phyloP scores from a whole-genome alignment of 768 basidiomycete genomes.

The Pleurotus platypus region DNA sequence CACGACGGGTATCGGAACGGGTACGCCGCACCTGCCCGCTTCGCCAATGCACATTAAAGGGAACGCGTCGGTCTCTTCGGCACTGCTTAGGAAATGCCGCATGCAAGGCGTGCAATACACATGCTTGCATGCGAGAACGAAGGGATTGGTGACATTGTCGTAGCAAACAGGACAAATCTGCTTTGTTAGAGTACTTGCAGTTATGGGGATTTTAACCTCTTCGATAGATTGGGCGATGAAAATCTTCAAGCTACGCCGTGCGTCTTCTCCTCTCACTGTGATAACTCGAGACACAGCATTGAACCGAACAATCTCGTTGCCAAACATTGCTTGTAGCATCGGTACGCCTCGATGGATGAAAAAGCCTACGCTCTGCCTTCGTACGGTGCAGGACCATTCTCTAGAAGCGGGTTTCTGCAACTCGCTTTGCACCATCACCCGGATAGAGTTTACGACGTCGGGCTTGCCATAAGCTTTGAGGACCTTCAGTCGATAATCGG shows the following conservation, averaged over 20 bases:
- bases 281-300: conserved; percentile 34
- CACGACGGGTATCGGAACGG: conserved; percentile 51
- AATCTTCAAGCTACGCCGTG: conserved; percentile 39
- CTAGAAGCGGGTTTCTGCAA: conserved; percentile 42
- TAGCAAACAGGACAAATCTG: conserved; percentile 54
- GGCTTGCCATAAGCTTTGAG: conserved; percentile 22
- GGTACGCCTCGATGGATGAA: conserved; percentile 49
- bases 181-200: neutral
- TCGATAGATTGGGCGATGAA: conserved; percentile 40
- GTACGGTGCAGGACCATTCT: conserved; percentile 36
- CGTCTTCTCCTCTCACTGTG: conserved; percentile 54
- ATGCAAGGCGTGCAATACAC: conserved; percentile 47
- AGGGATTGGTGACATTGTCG: conserved; percentile 35
- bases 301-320: conserved; percentile 50
- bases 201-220: conserved; percentile 8
- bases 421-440: conserved; percentile 21
- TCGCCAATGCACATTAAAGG: conserved; percentile 65
- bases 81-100: conserved; percentile 37
- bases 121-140: conserved; percentile 45
- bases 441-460: conserved; percentile 8
- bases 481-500: conserved; percentile 39
- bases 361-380: conserved; percentile 38
- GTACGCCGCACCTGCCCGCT: conserved; percentile 40
- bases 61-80: conserved; percentile 43
- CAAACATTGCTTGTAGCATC: conserved; percentile 47